These are phyloP conservation scores for Lizonia empirigonia DNA, from an alignment of 2,329 filamentous ascomycete species.

Conservation along the genomic window DNA sequence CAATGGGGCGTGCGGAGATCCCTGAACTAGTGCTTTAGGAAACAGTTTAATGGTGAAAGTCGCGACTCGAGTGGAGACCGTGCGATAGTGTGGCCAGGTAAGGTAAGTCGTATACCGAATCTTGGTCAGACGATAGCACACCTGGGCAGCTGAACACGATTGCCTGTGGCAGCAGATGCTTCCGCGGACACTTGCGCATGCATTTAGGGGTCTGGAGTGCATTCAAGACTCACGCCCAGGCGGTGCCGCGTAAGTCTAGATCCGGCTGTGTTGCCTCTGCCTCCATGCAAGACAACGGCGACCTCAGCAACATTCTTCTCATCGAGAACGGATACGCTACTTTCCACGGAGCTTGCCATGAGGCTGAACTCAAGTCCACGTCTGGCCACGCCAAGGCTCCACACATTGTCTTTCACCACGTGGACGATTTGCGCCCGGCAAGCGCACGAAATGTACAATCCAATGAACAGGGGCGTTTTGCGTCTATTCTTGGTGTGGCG, in stretches of 20 bases:
- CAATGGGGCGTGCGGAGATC: slow-evolving; percentile 14
- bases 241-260: slow-evolving; percentile 9
- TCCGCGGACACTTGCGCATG: slow-evolving; percentile 2
- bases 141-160: not conserved
- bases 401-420: slow-evolving; percentile 12
- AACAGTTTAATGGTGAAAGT: slow-evolving; percentile 6
- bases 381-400: slow-evolving; percentile 8
- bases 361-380: slow-evolving; percentile 13
- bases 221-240: slow-evolving; percentile 1
- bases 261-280: slow-evolving; percentile 4
- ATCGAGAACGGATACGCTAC: slow-evolving; percentile 5
- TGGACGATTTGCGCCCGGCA: slow-evolving; percentile 8
- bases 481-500: slow-evolving; percentile 12
- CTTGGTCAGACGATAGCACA: slow-evolving; percentile 7
- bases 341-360: slow-evolving; percentile 5
- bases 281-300: slow-evolving; percentile 5
- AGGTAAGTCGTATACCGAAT: slow-evolving; percentile 4
- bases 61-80: slow-evolving; percentile 2
- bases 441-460: slow-evolving; percentile 1
- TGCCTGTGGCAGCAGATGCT: slow-evolving; percentile 1
- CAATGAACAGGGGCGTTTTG: not conserved
- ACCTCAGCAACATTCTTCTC: not conserved
- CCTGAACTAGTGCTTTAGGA: slow-evolving; percentile 8
- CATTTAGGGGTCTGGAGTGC: slow-evolving; percentile 2
- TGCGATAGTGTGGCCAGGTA: slow-evolving; percentile 1